A percentile compares a stretch with the other conserved stretches of the same genome.
Conservation (phyloP, 345 rosid genomes). For the Conringia planisiliqua region DNA sequence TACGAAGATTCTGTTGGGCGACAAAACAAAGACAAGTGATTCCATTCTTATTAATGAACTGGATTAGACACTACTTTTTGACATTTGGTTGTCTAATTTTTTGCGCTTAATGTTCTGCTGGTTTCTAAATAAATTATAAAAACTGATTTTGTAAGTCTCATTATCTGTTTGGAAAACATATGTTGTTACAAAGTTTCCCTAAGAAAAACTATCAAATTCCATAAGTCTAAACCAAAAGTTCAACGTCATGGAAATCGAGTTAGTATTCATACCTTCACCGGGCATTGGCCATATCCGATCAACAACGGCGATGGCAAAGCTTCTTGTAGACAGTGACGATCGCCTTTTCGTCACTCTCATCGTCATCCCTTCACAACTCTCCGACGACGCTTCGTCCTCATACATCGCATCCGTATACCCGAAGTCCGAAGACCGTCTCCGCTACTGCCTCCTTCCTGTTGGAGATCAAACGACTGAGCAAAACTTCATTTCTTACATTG, state of each 20-base stretch:
- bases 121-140: no score
- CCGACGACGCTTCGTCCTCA: not conserved
- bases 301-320: slow-evolving; percentile 33
- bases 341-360: slow-evolving; percentile 37
- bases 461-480: not conserved
- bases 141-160: no score
- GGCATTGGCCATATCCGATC: slow-evolving; percentile 38
- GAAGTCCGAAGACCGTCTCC: not conserved
- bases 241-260: slow-evolving; percentile 26
- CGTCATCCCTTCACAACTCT: slow-evolving; percentile 18
- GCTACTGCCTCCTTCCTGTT: slow-evolving; percentile 12
- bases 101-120: no score
- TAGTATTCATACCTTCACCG: slow-evolving; percentile 43
- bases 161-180: no score
- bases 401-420: not conserved
- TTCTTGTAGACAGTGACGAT: slow-evolving; percentile 23
- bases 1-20: no score
- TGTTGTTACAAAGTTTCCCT: no score
- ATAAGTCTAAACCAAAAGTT: not conserved
- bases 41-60: no score
- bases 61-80: no score
- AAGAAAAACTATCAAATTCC: not conserved
- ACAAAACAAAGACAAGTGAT: no score
- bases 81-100: no score
- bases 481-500: slow-evolving; percentile 1